A percentile compares a stretch with the other conserved stretches of the same genome.
These are phyloP conservation scores for grape (Vitis vinifera) DNA, from an alignment of 164 flowering plant species.

Conservation along the genomic window DNA sequence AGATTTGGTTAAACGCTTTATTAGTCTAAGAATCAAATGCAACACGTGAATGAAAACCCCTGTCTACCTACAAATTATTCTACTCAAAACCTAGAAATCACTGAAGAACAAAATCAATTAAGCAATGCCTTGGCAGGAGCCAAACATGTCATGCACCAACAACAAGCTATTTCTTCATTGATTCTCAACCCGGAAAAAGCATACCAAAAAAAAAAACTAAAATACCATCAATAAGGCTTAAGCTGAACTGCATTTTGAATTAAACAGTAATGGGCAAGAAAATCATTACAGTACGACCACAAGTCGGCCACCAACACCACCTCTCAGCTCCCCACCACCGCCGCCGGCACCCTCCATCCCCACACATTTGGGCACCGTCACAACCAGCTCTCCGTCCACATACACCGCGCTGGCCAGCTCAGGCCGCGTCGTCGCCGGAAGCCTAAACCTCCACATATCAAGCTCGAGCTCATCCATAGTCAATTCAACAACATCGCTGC, in stretches of 20 bases:
- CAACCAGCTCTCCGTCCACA: slow-evolving; percentile 68
- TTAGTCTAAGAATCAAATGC: not conserved
- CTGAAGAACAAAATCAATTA: no score
- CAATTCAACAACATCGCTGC: slow-evolving; percentile 22
- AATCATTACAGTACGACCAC: slow-evolving; percentile 58
- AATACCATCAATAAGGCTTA: not conserved
- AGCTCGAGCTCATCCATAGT: slow-evolving; percentile 62
- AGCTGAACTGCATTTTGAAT: not conserved
- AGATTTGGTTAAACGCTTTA: not conserved
- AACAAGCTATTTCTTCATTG: no score
- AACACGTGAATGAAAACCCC: not conserved
- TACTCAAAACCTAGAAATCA: no score
- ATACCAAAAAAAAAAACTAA: not conserved
- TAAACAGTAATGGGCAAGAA: not conserved
- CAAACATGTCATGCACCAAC: no score
- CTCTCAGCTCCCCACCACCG: slow-evolving; percentile 30
- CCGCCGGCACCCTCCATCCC: slow-evolving; percentile 12
- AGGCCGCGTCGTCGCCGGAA: slow-evolving; percentile 68
- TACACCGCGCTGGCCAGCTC: slow-evolving; percentile 71
- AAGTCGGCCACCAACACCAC: slow-evolving; percentile 43
- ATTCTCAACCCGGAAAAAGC: no score
- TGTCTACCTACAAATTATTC: no score
- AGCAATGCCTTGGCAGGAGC: no score
- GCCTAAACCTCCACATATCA: slow-evolving; percentile 79
- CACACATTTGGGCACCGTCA: slow-evolving; percentile 74